phyloP scores from a whole-genome alignment of 2,329 filamentous ascomycete species.

The Ilyonectria destructans region DNA sequence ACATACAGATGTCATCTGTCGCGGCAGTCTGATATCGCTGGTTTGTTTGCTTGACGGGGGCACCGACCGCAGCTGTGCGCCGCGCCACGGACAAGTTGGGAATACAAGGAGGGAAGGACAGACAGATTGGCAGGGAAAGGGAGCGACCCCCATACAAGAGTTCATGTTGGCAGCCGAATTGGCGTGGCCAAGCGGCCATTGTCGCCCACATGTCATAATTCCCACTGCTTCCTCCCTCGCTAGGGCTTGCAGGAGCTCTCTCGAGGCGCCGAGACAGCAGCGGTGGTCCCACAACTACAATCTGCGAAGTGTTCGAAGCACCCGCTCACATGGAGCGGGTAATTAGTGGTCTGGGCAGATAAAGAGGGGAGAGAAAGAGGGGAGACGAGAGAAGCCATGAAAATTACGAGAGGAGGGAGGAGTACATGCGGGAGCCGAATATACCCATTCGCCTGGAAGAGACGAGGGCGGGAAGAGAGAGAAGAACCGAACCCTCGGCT shows the following conservation, averaged over 20 bases:
- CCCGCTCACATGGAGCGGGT: background rate
- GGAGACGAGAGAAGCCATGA: background rate
- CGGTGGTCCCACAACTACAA: conserved; percentile 2
- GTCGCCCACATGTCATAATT: background rate
- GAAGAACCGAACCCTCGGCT: conserved; percentile 9
- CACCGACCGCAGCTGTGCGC: conserved; percentile 1
- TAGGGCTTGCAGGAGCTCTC: background rate
- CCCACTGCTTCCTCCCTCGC: conserved; percentile 3
- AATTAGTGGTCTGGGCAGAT: background rate
- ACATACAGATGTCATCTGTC: background rate
- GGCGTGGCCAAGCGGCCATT: background rate
- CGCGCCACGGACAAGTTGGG: background rate
- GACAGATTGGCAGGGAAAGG: background rate
- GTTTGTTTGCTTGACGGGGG: background rate
- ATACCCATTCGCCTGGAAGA: background rate
- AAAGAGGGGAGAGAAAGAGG: background rate
- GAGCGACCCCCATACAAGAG: background rate
- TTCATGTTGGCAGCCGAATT: conserved; percentile 10
- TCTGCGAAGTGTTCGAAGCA: background rate
- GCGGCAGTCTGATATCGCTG: background rate
- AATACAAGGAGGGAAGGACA: conserved; percentile 1
- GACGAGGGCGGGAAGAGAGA: background rate
- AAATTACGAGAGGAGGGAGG: conserved; percentile 7
- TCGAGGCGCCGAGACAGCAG: conserved; percentile 14
- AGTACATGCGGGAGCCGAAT: background rate